Conservation (phyloP, 148 eudicot species). For the Silene conica region DNA sequence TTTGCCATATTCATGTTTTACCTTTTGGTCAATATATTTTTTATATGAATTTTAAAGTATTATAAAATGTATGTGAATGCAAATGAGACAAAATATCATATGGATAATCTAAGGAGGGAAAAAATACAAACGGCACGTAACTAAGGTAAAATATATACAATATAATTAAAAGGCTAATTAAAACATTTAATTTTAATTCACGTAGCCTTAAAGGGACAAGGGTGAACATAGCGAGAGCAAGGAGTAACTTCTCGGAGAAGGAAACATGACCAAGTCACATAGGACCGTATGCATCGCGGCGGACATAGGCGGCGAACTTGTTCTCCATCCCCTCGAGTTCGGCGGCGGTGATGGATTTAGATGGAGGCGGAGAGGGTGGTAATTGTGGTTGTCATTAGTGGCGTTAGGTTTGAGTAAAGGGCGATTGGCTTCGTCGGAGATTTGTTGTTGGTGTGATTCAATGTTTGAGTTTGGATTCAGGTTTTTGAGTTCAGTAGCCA, state of each 20-base stretch:
- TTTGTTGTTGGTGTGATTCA: conserved; percentile 6
- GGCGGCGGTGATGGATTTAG: conserved; percentile 20
- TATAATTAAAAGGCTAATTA: no score
- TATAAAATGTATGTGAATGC: no score
- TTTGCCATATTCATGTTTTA: no score
- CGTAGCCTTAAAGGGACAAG: conserved; percentile 56
- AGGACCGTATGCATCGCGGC: conserved; percentile 63
- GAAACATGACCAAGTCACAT: conserved; percentile 66
- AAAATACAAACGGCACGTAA: no score
- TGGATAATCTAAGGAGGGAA: no score
- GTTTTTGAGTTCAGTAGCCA: conserved; percentile 62
- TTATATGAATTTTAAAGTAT: no score
- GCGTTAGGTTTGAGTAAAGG: conserved; percentile 54
- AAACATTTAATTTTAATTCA: no score
- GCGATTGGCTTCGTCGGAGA: conserved; percentile 39
- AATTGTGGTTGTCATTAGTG: neutral
- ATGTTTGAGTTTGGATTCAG: conserved; percentile 12
- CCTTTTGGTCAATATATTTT: no score
- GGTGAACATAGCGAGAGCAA: conserved; percentile 43
- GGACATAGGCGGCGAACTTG: conserved; percentile 70
- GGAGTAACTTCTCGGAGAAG: conserved; percentile 41
- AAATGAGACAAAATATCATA: no score
- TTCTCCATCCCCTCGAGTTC: conserved; percentile 54
- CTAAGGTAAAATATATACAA: no score
- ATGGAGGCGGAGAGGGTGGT: conserved; percentile 17